Evolutionary conservation across 176 grass and related monocot species (phyloP).

Genomic region (Triticum urartu): DNA sequence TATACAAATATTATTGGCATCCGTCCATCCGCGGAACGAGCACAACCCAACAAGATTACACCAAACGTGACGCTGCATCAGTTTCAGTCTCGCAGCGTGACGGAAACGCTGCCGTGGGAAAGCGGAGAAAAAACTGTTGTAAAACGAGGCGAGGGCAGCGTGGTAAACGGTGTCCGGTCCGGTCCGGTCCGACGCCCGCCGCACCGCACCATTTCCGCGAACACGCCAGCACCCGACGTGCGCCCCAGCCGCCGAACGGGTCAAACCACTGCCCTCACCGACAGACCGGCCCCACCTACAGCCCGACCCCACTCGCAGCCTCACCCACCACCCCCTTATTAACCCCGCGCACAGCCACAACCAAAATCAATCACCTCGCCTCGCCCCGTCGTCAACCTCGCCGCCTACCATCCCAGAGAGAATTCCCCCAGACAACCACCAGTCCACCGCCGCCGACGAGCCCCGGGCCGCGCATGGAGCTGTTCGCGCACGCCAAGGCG

Average conservation of each 20-base stretch:
- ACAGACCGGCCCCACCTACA: neutral
- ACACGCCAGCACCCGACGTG: constrained; percentile 5
- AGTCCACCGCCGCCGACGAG: neutral
- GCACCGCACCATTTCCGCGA: constrained; percentile 16
- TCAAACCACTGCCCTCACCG: neutral
- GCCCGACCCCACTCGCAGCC: neutral
- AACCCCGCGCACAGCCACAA: neutral
- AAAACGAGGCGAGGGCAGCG: neutral
- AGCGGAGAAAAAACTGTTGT: neutral
- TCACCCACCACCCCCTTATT: neutral
- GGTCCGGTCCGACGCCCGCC: neutral
- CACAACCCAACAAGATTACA: too few species aligned
- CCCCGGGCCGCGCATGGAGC: constrained; percentile 40
- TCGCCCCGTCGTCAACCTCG: neutral
- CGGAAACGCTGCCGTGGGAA: neutral
- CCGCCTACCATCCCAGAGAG: neutral
- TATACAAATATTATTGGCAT: too few species aligned
- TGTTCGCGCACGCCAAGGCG: constrained; percentile 67
- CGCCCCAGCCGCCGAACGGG: neutral
- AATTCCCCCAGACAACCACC: neutral
- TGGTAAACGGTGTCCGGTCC: neutral
- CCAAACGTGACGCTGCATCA: neutral
- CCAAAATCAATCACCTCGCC: too few species aligned
- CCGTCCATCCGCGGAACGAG: too few species aligned
- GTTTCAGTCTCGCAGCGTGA: neutral